phyloP scores from a whole-genome alignment of 2,329 filamentous ascomycete genomes.

The Colletotrichum euphorbiae region DNA sequence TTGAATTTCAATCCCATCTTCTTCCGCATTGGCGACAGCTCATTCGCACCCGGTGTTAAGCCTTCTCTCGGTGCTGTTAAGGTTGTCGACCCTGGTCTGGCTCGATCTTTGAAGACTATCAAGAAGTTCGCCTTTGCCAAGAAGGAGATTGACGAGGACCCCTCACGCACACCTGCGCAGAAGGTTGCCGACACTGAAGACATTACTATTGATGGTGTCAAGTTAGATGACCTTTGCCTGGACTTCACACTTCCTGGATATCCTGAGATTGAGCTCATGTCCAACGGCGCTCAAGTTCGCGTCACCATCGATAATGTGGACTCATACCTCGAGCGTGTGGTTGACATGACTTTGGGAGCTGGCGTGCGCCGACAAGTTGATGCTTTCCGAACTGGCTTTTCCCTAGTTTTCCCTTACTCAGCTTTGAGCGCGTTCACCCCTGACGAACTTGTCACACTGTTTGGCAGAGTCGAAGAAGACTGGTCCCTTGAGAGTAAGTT shows the following conservation, averaged over 20 bases:
- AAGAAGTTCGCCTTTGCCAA: constrained; percentile 89
- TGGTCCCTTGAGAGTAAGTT: constrained; percentile 95
- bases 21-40: constrained; percentile 88
- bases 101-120: constrained; percentile 85
- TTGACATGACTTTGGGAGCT: constrained; percentile 90
- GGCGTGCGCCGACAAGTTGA: constrained; percentile 91
- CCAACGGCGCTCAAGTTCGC: constrained; percentile 77
- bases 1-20: constrained; percentile 97
- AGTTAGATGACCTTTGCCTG: constrained; percentile 86
- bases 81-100: constrained; percentile 86
- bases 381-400: constrained; percentile 91
- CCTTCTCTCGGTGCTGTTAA: constrained; percentile 92
- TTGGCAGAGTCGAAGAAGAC: constrained; percentile 92
- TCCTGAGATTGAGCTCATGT: constrained; percentile 83
- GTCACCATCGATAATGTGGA: constrained; percentile 95
- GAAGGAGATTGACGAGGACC: constrained; percentile 82
- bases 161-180: constrained; percentile 71
- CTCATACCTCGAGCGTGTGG: constrained; percentile 85
- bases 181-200: constrained; percentile 77
- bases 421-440: constrained; percentile 94
- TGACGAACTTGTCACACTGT: constrained; percentile 93
- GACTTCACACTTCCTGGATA: constrained; percentile 97
- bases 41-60: constrained; percentile 69
- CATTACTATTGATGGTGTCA: constrained; percentile 80
- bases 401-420: constrained; percentile 94